Evolutionary conservation across 75 land plant genomes (phyloP), one percentile per base, ranked within the genome.

Genomic region (Adiantum capillusveneris): DNA sequence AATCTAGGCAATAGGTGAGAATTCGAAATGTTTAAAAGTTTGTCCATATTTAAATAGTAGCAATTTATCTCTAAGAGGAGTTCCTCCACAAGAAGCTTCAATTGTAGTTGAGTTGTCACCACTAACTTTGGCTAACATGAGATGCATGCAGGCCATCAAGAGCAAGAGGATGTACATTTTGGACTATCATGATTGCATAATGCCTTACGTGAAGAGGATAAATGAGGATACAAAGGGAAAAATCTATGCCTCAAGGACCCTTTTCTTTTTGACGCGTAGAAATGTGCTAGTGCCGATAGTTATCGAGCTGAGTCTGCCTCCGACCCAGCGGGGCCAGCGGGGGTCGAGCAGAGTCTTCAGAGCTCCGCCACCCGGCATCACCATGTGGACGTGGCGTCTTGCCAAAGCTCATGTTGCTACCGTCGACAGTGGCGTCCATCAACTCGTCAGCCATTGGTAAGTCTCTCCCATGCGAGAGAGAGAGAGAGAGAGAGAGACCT

Each of bases 291-390:
- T 16, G 26, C 72, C 78, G 1, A 62, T 72, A 19, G 78, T 78
- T 54, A 77, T 77, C 37, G 80, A 73, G 58, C 16, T 77, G 44
- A 59, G 66, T 43, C 46, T 77, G 20, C 79, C 71, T 6, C 65
- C 62, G 5, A 12, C 21, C 9, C 5, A 46, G 9, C 19, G 22
- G 19, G 52, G 37, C 9, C 2, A 21, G 7, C 19, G 21, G 0
- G 19, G 25, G 7, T 18, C 5, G 50, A 59, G 59, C 16, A 53
- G 76, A 1, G 78, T 77, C 6, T 67, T 67, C 14, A 63, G 3
- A 21, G 50, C 22, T 2, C 50, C 71, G 9, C 80, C 76, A n/a
- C 52, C 42, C 9, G 26, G 29, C 17, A 14, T 27, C 14, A 65
- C 60, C 1, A 58, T 31, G 3, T 34, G 37, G 37, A 9, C 3